Percentiles rank a stretch among this genome's conserved stretches.
phyloP scores from a whole-genome alignment of 164 flowering plant genomes.

The Tinospora cordifolia region DNA sequence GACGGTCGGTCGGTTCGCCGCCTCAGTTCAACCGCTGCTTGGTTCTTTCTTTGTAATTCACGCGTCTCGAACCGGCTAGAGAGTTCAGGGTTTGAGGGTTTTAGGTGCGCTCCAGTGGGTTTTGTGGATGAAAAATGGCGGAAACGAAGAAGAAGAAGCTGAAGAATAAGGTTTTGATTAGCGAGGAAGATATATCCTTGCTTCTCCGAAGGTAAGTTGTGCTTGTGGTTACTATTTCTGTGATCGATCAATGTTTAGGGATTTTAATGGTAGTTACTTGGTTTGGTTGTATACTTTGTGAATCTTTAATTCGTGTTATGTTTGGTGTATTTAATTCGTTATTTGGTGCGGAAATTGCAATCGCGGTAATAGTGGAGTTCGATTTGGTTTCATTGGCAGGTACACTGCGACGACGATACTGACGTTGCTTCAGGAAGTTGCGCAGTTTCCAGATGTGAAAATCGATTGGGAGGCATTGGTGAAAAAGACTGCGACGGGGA shows the following conservation, averaged over 20 bases:
- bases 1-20: neutral
- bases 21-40: neutral
- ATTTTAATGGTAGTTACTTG: neutral
- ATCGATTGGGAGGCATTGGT: constrained; percentile 69
- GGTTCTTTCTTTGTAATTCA: neutral
- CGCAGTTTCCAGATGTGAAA: constrained; percentile 39
- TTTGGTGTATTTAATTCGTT: neutral
- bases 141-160: constrained; percentile 25
- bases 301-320: neutral
- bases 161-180: constrained; percentile 29
- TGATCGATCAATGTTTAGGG: neutral
- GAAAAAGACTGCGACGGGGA: constrained; percentile 67
- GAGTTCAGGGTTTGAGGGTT: constrained; percentile 10
- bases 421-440: constrained; percentile 67
- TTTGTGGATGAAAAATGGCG: constrained; percentile 20
- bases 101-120: neutral
- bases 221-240: neutral
- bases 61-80: neutral
- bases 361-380: neutral
- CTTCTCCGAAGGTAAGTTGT: constrained; percentile 44
- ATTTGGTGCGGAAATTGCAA: neutral
- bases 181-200: constrained; percentile 47
- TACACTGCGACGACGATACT: constrained; percentile 55
- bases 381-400: constrained; percentile 30
- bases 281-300: neutral